Evolutionary conservation across 2,329 filamentous ascomycete genomes (phyloP).

Genomic region (Sarocladiaceae sp.): DNA sequence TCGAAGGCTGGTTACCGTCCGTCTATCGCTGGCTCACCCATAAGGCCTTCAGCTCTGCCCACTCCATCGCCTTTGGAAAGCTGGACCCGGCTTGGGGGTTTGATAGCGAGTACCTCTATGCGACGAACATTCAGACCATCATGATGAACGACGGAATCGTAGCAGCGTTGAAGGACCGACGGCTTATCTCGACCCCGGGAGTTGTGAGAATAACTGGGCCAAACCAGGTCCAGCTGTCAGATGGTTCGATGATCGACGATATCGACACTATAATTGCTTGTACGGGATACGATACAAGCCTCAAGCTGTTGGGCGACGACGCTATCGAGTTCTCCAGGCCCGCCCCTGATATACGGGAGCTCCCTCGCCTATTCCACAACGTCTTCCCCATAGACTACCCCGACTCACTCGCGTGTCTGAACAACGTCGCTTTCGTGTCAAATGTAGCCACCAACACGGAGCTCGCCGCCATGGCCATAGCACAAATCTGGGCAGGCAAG

Average conservation of each 20-base stretch:
- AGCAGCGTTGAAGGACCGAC: constrained; percentile 13
- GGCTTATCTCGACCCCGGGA: constrained; percentile 10
- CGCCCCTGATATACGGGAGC: constrained; percentile 14
- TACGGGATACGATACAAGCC: constrained; percentile 24
- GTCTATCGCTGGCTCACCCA: constrained; percentile 14
- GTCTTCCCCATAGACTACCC: constrained; percentile 37
- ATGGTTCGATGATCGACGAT: constrained; percentile 18
- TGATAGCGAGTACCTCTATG: constrained; percentile 12
- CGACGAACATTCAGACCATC: constrained; percentile 12
- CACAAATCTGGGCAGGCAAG: constrained; percentile 33
- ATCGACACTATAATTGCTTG: constrained; percentile 24
- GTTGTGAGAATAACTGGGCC: constrained; percentile 15
- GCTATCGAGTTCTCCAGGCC: constrained; percentile 6
- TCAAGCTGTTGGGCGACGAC: constrained; percentile 14
- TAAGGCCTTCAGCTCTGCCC: constrained; percentile 13
- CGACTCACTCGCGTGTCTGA: constrained; percentile 35
- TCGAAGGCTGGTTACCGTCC: constrained; percentile 13
- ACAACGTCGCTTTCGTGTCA: constrained; percentile 25
- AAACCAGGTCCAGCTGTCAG: constrained; percentile 17
- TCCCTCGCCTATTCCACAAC: constrained; percentile 35
- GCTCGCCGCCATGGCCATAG: constrained; percentile 31
- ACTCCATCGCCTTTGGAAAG: constrained; percentile 13
- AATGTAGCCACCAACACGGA: constrained; percentile 30
- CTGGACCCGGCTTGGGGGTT: constrained; percentile 16
- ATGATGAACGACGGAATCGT: constrained; percentile 17